Evolutionary conservation across 2,329 filamentous ascomycete species (phyloP).

Genomic region (Leptographium wingfieldii): DNA sequence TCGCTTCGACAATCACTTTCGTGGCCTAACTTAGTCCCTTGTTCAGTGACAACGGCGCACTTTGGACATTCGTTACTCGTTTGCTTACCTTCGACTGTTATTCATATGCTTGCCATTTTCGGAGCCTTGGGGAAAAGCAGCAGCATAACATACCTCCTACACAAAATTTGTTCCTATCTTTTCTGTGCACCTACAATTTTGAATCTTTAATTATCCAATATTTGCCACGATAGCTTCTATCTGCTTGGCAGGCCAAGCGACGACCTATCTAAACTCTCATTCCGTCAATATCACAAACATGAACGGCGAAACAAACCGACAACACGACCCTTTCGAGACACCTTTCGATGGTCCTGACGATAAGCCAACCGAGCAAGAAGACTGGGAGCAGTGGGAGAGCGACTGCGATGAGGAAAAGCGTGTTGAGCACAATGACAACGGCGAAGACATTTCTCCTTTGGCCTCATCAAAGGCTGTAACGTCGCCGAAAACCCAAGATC

Average conservation of each 20-base stretch:
- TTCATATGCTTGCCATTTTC: background rate
- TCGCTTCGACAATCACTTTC: background rate
- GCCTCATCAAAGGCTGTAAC: background rate
- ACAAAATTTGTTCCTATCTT: background rate
- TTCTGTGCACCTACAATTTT: background rate
- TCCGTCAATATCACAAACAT: slow-evolving; percentile 8
- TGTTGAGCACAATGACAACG: background rate
- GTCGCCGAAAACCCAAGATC: background rate
- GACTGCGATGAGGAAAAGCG: slow-evolving; percentile 37
- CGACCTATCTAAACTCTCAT: background rate
- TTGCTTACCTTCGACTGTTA: background rate
- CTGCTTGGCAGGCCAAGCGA: background rate
- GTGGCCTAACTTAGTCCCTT: background rate
- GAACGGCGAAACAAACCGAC: slow-evolving; percentile 14
- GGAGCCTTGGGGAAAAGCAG: background rate
- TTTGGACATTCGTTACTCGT: background rate
- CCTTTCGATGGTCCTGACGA: slow-evolving; percentile 3
- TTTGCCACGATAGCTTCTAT: background rate
- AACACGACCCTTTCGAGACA: slow-evolving; percentile 9
- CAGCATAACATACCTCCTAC: background rate
- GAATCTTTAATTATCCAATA: background rate
- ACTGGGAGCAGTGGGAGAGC: slow-evolving; percentile 44
- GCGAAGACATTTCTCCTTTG: background rate
- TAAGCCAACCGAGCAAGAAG: slow-evolving; percentile 20
- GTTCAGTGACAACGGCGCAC: background rate